A percentile compares a stretch with the other conserved stretches of the same genome.
These are phyloP conservation scores for Mycena citricolor DNA, from an alignment of 1,284 basidiomycete species.

Conservation along the genomic window DNA sequence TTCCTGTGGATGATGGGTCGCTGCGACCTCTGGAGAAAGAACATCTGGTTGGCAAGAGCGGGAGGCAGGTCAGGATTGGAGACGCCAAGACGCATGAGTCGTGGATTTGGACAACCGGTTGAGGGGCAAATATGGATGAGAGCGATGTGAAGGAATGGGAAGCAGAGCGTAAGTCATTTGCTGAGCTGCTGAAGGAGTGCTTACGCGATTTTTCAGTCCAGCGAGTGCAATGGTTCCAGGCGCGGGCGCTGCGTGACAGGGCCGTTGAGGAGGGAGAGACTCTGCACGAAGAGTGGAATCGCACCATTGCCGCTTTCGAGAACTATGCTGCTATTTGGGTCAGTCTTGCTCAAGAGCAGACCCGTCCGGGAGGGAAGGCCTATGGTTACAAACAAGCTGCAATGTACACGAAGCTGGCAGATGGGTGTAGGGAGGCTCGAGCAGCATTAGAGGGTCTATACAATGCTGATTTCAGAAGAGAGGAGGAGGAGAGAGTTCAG, in stretches of 20 bases:
- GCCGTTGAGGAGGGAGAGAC: constrained; percentile 1
- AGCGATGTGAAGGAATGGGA: constrained; percentile 3
- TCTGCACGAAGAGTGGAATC: constrained; percentile 2
- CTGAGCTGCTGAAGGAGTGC: background rate
- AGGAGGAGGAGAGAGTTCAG: too few relatives aligned
- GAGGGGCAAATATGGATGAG: constrained; percentile 8
- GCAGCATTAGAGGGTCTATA: too few relatives aligned
- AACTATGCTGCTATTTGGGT: background rate
- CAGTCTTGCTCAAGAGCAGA: constrained; percentile 2
- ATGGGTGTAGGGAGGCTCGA: too few relatives aligned
- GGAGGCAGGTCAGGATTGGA: background rate
- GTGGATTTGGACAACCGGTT: constrained; percentile 17
- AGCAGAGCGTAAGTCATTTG: constrained; percentile 1
- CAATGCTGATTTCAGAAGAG: too few relatives aligned
- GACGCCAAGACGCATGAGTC: constrained; percentile 7
- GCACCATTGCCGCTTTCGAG: background rate
- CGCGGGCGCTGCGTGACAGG: background rate
- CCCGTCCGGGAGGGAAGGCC: background rate
- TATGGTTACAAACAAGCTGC: constrained; percentile 6
- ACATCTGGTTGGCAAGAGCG: constrained; percentile 3
- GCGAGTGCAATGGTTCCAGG: background rate
- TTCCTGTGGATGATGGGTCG: background rate
- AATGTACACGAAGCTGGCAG: too few relatives aligned
- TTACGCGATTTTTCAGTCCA: constrained; percentile 9
- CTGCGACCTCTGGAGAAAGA: background rate